Conservation (phyloP, 1,139 yeast genomes). For the Eremothecium cymbalariae region DNA sequence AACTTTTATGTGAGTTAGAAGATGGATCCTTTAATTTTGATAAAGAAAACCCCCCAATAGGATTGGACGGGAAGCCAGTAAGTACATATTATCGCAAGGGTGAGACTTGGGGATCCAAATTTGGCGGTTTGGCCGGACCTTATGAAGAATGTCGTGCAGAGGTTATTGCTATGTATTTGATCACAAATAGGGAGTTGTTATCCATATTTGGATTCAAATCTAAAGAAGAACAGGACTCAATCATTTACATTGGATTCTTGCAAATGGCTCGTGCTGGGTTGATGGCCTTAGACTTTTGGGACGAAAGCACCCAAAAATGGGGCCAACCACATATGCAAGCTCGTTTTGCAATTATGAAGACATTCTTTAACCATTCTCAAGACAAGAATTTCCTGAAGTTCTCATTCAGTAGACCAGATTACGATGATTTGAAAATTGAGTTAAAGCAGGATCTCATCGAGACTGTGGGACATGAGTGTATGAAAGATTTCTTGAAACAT, state of each 20-base stretch:
- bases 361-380: slow-evolving; percentile 60
- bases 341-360: slow-evolving; percentile 72
- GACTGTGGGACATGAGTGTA: slow-evolving; percentile 62
- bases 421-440: slow-evolving; percentile 49
- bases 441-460: slow-evolving; percentile 55
- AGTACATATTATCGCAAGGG: slow-evolving; percentile 65
- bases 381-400: slow-evolving; percentile 46
- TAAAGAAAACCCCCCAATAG: slow-evolving; percentile 47
- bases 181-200: slow-evolving; percentile 58
- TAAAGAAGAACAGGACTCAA: slow-evolving; percentile 52
- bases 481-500: slow-evolving; percentile 61
- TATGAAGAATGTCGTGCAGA: slow-evolving; percentile 93
- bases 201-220: slow-evolving; percentile 62
- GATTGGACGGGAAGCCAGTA: slow-evolving; percentile 49
- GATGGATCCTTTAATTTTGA: slow-evolving; percentile 70
- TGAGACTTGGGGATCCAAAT: slow-evolving; percentile 84
- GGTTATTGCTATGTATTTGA: slow-evolving; percentile 73
- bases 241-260: slow-evolving; percentile 58
- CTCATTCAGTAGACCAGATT: slow-evolving; percentile 38
- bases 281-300: slow-evolving; percentile 77
- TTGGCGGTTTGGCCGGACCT: slow-evolving; percentile 75
- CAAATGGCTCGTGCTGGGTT: slow-evolving; percentile 87
- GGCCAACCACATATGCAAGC: slow-evolving; percentile 98
- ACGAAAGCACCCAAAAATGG: slow-evolving; percentile 73
- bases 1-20: slow-evolving; percentile 56